phyloP scores from a whole-genome alignment of 352 stramenopile species.

The Pythium vanterpoolii region DNA sequence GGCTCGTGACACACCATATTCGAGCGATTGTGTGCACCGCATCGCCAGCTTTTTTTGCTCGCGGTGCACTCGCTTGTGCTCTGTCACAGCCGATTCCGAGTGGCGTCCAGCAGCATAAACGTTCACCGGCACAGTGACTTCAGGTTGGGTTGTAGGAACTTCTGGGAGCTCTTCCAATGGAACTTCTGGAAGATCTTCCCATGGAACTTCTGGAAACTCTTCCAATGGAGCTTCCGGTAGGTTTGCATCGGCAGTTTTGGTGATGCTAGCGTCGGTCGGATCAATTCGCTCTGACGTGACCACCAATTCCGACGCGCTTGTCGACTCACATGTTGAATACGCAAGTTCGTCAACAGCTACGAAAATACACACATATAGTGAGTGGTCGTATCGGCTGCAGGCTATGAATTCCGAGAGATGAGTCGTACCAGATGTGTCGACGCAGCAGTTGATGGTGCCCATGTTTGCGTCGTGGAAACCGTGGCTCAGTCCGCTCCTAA shows the following conservation, averaged over 20 bases:
- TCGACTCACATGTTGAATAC: not conserved
- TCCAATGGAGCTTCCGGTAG: not conserved
- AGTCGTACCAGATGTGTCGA: conserved; percentile 6
- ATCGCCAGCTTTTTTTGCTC: not conserved
- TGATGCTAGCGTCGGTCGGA: not conserved
- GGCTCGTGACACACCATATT: not conserved
- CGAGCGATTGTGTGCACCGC: not conserved
- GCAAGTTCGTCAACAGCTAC: conserved; percentile 1
- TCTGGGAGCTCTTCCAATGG: not conserved
- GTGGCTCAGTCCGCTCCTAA: not conserved
- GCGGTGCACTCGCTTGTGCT: not conserved
- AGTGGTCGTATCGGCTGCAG: not conserved
- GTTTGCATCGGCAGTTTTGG: not conserved
- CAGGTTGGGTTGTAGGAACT: not conserved
- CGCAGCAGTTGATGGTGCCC: conserved; percentile 23
- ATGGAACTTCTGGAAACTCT: too few species aligned
- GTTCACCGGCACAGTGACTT: not conserved
- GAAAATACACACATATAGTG: not conserved
- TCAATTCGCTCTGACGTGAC: not conserved
- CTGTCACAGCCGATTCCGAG: not conserved
- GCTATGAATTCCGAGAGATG: conserved; percentile 2
- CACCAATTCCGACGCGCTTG: not conserved
- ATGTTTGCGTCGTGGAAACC: not conserved
- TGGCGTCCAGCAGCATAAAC: not conserved
- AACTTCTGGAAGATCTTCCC: too few species aligned